These are phyloP conservation scores for Pichia norvegensis DNA, from an alignment of 1,139 yeast species.

Conservation along the genomic window DNA sequence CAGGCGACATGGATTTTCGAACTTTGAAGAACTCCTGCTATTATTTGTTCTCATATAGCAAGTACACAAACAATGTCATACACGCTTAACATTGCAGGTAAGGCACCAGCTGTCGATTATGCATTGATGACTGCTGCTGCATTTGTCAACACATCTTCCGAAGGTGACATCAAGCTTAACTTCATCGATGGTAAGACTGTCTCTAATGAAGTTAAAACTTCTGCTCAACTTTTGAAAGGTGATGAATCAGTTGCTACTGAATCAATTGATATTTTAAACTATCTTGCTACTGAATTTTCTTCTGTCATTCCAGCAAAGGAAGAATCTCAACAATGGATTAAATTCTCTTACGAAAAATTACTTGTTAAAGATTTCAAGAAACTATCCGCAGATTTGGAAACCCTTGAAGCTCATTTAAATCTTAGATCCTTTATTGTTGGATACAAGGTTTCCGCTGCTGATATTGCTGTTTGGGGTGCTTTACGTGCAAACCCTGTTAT, in stretches of 20 bases:
- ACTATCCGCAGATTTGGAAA: slow-evolving; percentile 68
- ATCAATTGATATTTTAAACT: slow-evolving; percentile 20
- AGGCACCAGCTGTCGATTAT: slow-evolving; percentile 77
- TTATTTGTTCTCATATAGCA: background rate
- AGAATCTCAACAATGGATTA: slow-evolving; percentile 53
- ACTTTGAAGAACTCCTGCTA: too few relatives aligned
- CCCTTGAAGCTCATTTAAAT: slow-evolving; percentile 74
- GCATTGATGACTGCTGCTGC: slow-evolving; percentile 75
- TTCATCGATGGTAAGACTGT: slow-evolving; percentile 53
- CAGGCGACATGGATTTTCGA: too few relatives aligned
- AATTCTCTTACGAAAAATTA: slow-evolving; percentile 60
- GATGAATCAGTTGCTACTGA: slow-evolving; percentile 29
- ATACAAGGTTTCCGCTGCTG: slow-evolving; percentile 61
- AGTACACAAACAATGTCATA: slow-evolving; percentile 18
- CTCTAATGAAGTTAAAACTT: slow-evolving; percentile 32
- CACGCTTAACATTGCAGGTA: slow-evolving; percentile 66
- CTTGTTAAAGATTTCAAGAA: slow-evolving; percentile 83
- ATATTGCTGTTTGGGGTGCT: slow-evolving; percentile 88
- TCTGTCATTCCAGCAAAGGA: slow-evolving; percentile 29
- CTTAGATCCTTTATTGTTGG: slow-evolving; percentile 77
- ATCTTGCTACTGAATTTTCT: slow-evolving; percentile 43
- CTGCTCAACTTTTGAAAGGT: slow-evolving; percentile 38
- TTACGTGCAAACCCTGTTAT: slow-evolving; percentile 88
- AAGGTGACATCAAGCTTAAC: slow-evolving; percentile 49
- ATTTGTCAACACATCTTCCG: slow-evolving; percentile 50